A percentile compares a stretch with the other conserved stretches of the same genome.
Evolutionary conservation across 2,329 filamentous ascomycete species (phyloP).

Genomic region (Incumbomyces lentus): DNA sequence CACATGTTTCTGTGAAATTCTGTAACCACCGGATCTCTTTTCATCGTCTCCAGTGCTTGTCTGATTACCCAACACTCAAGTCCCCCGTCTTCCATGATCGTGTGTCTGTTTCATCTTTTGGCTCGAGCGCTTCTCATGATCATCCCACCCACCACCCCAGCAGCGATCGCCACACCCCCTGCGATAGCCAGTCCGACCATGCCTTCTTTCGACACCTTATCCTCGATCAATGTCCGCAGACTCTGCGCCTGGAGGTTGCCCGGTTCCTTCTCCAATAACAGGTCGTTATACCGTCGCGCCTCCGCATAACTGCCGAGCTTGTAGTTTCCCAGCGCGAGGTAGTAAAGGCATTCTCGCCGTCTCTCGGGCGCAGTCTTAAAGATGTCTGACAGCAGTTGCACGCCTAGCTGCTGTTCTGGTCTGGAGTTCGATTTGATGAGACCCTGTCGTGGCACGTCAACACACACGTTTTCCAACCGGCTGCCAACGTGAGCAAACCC

Average conservation of each 20-base stretch:
- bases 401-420: constrained; percentile 83
- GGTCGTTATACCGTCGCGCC: constrained; percentile 86
- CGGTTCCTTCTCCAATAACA: constrained; percentile 81
- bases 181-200: constrained; percentile 90
- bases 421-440: constrained; percentile 85
- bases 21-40: no score
- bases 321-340: constrained; percentile 93
- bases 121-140: constrained; percentile 62
- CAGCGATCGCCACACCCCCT: constrained; percentile 81
- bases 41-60: no score
- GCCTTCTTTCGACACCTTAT: constrained; percentile 91
- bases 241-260: constrained; percentile 84
- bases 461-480: no score
- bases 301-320: constrained; percentile 97
- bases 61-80: no score
- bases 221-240: constrained; percentile 78
- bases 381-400: constrained; percentile 88
- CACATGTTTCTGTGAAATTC: no score
- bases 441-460: constrained; percentile 46
- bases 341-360: constrained; percentile 94
- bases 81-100: no score
- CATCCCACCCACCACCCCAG: constrained; percentile 83
- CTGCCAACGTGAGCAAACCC: neutral
- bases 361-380: constrained; percentile 89
- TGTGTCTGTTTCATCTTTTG: constrained; percentile 2